Percentiles rank a stretch among this genome's conserved stretches.
phyloP scores from a whole-genome alignment of 1,284 basidiomycete species.

The Cystobasidium slooffiae region DNA sequence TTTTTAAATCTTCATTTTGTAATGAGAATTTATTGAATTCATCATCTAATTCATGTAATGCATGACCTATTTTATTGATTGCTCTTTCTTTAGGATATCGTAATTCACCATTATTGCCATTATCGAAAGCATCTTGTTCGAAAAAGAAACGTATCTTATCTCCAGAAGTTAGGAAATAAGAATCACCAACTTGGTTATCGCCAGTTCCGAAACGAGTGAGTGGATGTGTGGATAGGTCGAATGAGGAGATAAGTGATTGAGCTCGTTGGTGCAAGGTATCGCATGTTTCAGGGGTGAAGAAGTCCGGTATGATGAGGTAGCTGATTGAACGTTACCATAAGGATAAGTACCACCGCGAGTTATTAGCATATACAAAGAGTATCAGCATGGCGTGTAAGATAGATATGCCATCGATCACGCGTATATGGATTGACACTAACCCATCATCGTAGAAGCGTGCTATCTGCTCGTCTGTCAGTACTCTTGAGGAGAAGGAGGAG shows the following conservation, averaged over 20 bases:
- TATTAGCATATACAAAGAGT: no score
- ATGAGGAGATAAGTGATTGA: constrained; percentile 73
- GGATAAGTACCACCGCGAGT: no score
- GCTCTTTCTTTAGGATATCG: constrained; percentile 72
- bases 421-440: not conserved
- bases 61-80: constrained; percentile 63
- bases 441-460: constrained; percentile 41
- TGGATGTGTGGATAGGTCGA: constrained; percentile 78
- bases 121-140: constrained; percentile 75
- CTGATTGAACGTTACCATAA: constrained; percentile 55
- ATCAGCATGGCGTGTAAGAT: no score
- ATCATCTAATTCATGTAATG: constrained; percentile 80
- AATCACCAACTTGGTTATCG: constrained; percentile 74
- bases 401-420: not conserved
- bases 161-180: constrained; percentile 87
- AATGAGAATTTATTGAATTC: constrained; percentile 76
- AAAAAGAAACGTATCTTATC: constrained; percentile 92
- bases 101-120: constrained; percentile 64
- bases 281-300: constrained; percentile 68
- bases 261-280: constrained; percentile 70
- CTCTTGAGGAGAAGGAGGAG: not conserved
- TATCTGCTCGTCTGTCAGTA: constrained; percentile 30
- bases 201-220: constrained; percentile 76
- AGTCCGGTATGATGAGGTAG: constrained; percentile 76
- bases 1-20: constrained; percentile 70